Evolutionary conservation across 2,329 filamentous ascomycete species (phyloP).

Genomic region (Leptosphaerulina australis): DNA sequence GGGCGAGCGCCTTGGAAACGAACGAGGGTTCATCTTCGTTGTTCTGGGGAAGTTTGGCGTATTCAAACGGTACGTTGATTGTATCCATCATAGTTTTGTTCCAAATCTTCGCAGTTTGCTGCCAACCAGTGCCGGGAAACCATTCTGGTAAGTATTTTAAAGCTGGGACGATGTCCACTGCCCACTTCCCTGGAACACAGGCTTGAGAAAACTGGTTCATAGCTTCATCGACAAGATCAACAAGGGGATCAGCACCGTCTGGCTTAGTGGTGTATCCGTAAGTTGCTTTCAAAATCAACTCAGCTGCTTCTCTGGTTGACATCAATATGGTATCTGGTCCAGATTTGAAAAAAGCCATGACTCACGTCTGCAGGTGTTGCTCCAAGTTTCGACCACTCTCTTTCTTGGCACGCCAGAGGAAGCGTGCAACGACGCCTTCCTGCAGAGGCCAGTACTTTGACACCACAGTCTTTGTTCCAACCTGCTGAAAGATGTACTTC

Average conservation of each 20-base stretch:
- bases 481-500: constrained; percentile 53
- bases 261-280: constrained; percentile 54
- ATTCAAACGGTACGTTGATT: constrained; percentile 49
- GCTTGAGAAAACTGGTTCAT: constrained; percentile 52
- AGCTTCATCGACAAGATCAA: constrained; percentile 50
- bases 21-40: constrained; percentile 43
- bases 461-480: constrained; percentile 53
- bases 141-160: constrained; percentile 53
- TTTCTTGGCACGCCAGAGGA: constrained; percentile 52
- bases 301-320: constrained; percentile 28
- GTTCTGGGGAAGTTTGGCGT: constrained; percentile 46
- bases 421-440: constrained; percentile 53
- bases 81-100: constrained; percentile 20
- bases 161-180: constrained; percentile 55
- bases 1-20: constrained; percentile 40
- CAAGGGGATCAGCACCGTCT: constrained; percentile 51
- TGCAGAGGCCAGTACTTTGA: constrained; percentile 52
- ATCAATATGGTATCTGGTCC: neutral
- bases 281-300: constrained; percentile 35
- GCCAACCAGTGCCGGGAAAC: constrained; percentile 51
- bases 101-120: constrained; percentile 27
- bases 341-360: neutral
- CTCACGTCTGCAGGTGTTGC: constrained; percentile 53
- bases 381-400: constrained; percentile 46
- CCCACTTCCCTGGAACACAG: constrained; percentile 52